These are phyloP conservation scores for Adiantum capillusveneris DNA, from an alignment of 75 land plant genomes.

Conservation along the genomic window DNA sequence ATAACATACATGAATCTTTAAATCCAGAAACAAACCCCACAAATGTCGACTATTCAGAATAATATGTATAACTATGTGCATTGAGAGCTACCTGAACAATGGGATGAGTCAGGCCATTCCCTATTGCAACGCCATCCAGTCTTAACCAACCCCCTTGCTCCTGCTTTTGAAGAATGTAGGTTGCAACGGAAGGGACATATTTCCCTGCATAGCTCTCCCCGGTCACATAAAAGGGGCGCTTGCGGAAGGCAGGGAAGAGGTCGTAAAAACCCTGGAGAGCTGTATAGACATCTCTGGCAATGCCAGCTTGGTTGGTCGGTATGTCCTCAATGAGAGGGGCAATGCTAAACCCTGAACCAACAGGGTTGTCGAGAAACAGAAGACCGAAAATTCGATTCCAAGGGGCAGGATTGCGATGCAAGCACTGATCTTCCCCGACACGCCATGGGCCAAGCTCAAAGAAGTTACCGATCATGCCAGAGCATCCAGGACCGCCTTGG, in stretches of 20 bases:
- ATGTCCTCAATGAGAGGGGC: constrained; percentile 43
- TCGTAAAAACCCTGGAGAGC: constrained; percentile 41
- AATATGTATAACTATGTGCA: no score
- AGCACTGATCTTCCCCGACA: constrained; percentile 9
- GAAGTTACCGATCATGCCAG: constrained; percentile 78
- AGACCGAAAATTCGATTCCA: constrained; percentile 80
- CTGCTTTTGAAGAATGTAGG: constrained; percentile 41
- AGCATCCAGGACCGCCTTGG: constrained; percentile 92
- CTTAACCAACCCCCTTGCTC: constrained; percentile 17
- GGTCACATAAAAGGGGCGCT: constrained; percentile 54
- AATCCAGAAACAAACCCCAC: no score
- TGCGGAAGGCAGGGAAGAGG: constrained; percentile 21
- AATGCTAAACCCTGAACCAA: constrained; percentile 76
- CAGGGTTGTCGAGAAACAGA: constrained; percentile 74
- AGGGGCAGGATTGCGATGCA: constrained; percentile 22
- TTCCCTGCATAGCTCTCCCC: constrained; percentile 92
- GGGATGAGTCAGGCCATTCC: constrained; percentile 80
- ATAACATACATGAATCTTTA: no score
- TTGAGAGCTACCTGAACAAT: constrained; percentile 37
- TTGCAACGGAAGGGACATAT: constrained; percentile 68
- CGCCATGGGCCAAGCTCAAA: constrained; percentile 80
- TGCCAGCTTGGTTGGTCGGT: constrained; percentile 43
- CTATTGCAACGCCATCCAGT: constrained; percentile 56
- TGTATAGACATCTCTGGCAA: constrained; percentile 47
- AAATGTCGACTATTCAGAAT: no score